These are phyloP conservation scores for Delphinella strobiligena DNA, from an alignment of 2,329 filamentous ascomycete species.

Conservation along the genomic window DNA sequence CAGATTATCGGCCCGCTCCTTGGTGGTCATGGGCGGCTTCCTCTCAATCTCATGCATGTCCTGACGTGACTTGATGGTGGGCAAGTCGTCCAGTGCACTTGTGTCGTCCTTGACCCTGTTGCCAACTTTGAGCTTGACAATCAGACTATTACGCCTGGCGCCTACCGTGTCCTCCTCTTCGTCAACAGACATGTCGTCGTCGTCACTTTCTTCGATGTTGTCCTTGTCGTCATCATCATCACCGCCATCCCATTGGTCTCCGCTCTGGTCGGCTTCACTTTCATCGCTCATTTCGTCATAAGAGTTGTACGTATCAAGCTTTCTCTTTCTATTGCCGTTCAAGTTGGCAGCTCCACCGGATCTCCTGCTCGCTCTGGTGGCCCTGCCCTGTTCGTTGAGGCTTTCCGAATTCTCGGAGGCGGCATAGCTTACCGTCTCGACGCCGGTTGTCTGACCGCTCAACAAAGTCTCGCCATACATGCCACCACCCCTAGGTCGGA, in stretches of 20 bases:
- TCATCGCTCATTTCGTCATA: conserved; percentile 55
- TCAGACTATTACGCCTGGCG: conserved; percentile 39
- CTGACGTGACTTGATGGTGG: too few species aligned
- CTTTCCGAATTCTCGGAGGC: conserved; percentile 31
- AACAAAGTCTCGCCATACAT: conserved; percentile 52
- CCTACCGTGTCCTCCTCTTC: conserved; percentile 20
- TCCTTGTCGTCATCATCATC: conserved; percentile 55
- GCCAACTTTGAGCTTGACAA: conserved; percentile 55
- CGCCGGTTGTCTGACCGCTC: conserved; percentile 37
- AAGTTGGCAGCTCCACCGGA: conserved; percentile 16
- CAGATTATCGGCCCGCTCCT: too few species aligned
- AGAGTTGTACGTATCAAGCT: conserved; percentile 43
- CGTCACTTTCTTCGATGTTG: conserved; percentile 18
- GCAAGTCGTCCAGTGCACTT: too few species aligned
- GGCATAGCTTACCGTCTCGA: conserved; percentile 29
- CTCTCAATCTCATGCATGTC: too few species aligned
- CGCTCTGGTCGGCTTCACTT: conserved; percentile 46
- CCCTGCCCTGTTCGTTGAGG: conserved; percentile 29
- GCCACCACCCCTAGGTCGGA: conserved; percentile 53
- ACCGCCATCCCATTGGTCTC: conserved; percentile 60
- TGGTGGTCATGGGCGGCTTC: too few species aligned
- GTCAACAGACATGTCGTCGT: conserved; percentile 39
- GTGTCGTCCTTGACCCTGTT: conserved; percentile 1
- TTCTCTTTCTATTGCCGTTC: conserved; percentile 30
- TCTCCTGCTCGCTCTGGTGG: conserved; percentile 20